Evolutionary conservation across 306 rosid genomes (phyloP).

Genomic region (Cucumis melo): DNA sequence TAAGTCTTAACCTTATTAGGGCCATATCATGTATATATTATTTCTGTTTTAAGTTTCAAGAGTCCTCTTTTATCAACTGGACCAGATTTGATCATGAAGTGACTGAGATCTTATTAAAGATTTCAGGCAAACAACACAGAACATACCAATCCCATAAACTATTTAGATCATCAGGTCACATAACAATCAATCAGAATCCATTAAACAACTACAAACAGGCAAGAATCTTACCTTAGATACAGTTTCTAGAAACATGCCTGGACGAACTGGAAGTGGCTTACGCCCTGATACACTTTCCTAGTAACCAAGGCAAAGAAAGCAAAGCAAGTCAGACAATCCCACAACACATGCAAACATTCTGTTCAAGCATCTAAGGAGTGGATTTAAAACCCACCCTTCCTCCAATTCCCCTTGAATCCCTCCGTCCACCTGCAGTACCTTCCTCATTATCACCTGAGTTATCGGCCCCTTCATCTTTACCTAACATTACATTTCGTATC

Average conservation of each 20-base stretch:
- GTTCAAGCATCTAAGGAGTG: slow-evolving; percentile 2
- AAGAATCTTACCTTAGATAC: slow-evolving; percentile 57
- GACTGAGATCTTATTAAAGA: neutral
- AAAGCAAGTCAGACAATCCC: neutral
- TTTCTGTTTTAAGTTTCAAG: neutral
- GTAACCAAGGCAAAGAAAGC: neutral
- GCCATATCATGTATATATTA: neutral
- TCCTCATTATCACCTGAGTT: slow-evolving; percentile 19
- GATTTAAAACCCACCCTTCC: slow-evolving; percentile 58
- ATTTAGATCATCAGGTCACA: neutral
- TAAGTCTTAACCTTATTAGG: neutral
- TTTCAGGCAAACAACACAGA: neutral
- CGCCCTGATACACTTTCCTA: slow-evolving; percentile 58
- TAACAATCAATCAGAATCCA: neutral
- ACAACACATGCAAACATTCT: neutral
- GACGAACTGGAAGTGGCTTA: slow-evolving; percentile 74
- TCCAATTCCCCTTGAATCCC: slow-evolving; percentile 34
- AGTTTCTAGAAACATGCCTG: slow-evolving; percentile 98
- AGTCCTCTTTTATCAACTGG: neutral
- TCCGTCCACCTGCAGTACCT: slow-evolving; percentile 6
- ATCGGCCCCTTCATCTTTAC: slow-evolving; percentile 88
- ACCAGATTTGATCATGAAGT: neutral
- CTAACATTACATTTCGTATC: slow-evolving; percentile 87
- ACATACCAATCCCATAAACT: neutral
- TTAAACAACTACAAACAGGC: neutral